Evolutionary conservation across 2,329 filamentous ascomycete genomes (phyloP), one percentile per base, ranked within the genome.

Genomic region (Massarina eburnea): DNA sequence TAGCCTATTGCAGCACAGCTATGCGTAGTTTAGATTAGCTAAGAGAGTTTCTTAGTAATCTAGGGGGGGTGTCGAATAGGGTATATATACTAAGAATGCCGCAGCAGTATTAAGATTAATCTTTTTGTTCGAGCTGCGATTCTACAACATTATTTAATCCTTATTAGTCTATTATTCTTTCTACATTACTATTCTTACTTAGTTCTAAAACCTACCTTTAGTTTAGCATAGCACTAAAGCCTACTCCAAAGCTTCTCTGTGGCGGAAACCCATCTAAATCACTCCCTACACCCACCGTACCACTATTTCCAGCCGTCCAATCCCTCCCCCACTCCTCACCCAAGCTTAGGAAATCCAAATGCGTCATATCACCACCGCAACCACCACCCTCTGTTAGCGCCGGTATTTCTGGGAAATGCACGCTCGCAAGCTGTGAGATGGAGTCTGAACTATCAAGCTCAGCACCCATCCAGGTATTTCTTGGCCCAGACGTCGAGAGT

Each of bases 351-450:
- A 62, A 68, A 47, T 67, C 64, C 3, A 67, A 29, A 53, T 64
- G 60, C n/a, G 47, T 43, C 59, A 58, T 58, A 33, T 55, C 51
- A 4, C 39, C 48, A 9, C 14, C 41, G 2, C 54, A 49, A 6
- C 46, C 50, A 6, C 27, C 12, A 4, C 19, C 33, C 19, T 14
- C 35, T 3, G 46, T 49, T 14, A 64, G 48, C 2, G 46, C 43
- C 5, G 40, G 49, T 19, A 68, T 55, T 44, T 68, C 65, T 0
- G 66, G 64, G 42, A 68, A 68, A 52, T 69, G 65, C 32, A 62
- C 62, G 32, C 54, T 61, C 2, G 63, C 62, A 21, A 68, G 53
- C 30, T 59, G 57, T 1, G 39, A 36, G 2, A 64, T 64, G 1
- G 43, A 30, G 32, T 66, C 57, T 3, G 53, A 48, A 3, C 54